These are phyloP conservation scores for Zopfia rhizophila DNA, from an alignment of 2,329 filamentous ascomycete species.

Conservation along the genomic window DNA sequence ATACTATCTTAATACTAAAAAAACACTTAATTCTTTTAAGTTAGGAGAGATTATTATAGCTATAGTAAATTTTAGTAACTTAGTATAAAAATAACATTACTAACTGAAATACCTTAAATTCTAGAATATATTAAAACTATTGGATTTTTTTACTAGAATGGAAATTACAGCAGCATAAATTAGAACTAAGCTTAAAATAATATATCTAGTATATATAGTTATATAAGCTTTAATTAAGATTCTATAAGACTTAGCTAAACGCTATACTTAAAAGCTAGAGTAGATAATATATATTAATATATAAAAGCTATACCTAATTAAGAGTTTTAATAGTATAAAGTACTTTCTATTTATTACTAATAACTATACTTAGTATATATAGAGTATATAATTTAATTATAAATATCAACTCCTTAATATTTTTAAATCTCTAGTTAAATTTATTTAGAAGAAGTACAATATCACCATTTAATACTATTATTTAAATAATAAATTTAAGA, in stretches of 20 bases:
- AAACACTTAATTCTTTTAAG: no score
- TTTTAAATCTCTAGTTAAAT: no score
- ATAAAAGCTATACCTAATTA: conserved; percentile 2
- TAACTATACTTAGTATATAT: conserved; percentile 3
- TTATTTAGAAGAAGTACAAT: conserved; percentile 3
- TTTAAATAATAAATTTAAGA: not conserved
- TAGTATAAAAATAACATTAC: not conserved
- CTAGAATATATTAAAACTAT: conserved; percentile 3
- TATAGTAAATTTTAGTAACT: no score
- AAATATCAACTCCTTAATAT: no score
- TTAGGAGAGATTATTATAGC: no score
- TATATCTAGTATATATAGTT: not conserved
- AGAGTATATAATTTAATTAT: no score
- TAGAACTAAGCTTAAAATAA: not conserved
- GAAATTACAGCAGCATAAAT: conserved; percentile 1
- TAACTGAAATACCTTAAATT: not conserved
- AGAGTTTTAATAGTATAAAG: conserved; percentile 1
- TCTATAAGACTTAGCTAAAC: not conserved
- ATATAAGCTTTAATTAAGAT: conserved; percentile 1
- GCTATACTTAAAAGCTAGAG: no score
- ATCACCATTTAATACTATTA: not conserved
- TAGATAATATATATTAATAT: conserved; percentile 3
- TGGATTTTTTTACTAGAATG: not conserved
- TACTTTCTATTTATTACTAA: conserved; percentile 4
- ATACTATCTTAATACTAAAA: no score